These are phyloP conservation scores for Pecoramyces ruminantium DNA, from an alignment of 192 early-diverging fungal genomes.

Conservation along the genomic window DNA sequence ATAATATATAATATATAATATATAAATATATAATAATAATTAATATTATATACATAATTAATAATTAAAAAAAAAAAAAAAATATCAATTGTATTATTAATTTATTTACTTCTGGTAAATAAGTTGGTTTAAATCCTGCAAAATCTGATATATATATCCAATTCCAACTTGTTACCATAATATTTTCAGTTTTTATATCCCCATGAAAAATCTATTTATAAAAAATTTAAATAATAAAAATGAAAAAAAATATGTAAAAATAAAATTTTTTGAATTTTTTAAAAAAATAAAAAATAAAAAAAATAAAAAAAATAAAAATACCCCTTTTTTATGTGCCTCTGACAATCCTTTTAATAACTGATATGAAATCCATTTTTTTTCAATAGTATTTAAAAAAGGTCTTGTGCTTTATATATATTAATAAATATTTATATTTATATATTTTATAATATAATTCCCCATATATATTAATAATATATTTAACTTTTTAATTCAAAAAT, in stretches of 20 bases:
- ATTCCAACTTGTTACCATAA: slow-evolving; percentile 89
- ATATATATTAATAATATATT: neutral
- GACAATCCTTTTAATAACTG: slow-evolving; percentile 68
- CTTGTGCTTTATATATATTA: slow-evolving; percentile 44
- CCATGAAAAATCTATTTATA: slow-evolving; percentile 83
- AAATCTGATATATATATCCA: slow-evolving; percentile 83
- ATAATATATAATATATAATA: too few relatives aligned
- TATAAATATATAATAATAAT: too few relatives aligned
- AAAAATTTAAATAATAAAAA: neutral
- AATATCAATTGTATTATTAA: neutral
- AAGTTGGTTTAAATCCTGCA: slow-evolving; percentile 80
- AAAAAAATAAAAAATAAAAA: too few relatives aligned
- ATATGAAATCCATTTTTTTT: slow-evolving; percentile 91
- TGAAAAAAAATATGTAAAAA: too few relatives aligned
- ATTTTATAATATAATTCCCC: too few relatives aligned
- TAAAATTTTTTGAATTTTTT: too few relatives aligned
- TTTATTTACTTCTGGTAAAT: slow-evolving; percentile 56
- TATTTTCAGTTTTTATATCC: slow-evolving; percentile 91
- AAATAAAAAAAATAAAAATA: neutral
- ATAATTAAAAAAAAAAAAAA: too few relatives aligned
- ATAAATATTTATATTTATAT: too few relatives aligned
- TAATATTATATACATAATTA: too few relatives aligned
- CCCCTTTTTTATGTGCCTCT: slow-evolving; percentile 51
- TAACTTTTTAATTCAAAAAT: neutral
- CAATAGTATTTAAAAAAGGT: slow-evolving; percentile 66